Conservation (phyloP, 73 alveolate genomes). For the Effrenium voratum region DNA sequence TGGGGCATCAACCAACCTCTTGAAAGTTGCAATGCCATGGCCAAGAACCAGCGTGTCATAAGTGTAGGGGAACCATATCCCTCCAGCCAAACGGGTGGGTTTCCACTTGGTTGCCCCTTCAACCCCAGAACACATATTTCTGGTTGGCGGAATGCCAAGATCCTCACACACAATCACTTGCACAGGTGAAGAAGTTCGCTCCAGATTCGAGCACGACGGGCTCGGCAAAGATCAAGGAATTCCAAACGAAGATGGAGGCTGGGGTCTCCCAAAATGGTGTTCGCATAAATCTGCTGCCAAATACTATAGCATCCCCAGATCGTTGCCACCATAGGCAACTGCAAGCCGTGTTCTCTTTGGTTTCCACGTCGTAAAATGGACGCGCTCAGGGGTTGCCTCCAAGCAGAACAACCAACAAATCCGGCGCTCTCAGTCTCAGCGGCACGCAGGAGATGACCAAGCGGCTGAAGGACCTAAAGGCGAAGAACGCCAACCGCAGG, state of each 20-base stretch:
- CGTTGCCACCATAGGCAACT: neutral
- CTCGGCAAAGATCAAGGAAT: neutral
- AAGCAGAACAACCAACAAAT: neutral
- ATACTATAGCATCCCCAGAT: no score
- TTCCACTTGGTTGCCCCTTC: no score
- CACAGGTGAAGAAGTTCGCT: constrained; percentile 26
- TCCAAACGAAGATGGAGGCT: constrained; percentile 32
- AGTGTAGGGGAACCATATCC: no score
- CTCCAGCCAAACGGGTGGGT: no score
- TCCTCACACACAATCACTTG: no score
- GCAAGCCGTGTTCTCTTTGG: neutral
- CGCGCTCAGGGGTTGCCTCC: neutral
- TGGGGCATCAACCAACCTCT: neutral
- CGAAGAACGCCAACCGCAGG: neutral
- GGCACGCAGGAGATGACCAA: neutral
- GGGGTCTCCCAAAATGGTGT: no score
- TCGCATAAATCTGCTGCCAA: no score
- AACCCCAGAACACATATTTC: no score
- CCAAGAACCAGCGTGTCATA: neutral
- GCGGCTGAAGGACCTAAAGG: constrained; percentile 18
- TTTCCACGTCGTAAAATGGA: neutral
- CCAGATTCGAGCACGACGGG: neutral
- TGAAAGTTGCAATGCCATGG: neutral
- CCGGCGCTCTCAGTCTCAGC: neutral
- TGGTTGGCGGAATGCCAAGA: no score